Evolutionary conservation across 805 yeast species (phyloP).

Genomic region (Nakazawaea ernobii): DNA sequence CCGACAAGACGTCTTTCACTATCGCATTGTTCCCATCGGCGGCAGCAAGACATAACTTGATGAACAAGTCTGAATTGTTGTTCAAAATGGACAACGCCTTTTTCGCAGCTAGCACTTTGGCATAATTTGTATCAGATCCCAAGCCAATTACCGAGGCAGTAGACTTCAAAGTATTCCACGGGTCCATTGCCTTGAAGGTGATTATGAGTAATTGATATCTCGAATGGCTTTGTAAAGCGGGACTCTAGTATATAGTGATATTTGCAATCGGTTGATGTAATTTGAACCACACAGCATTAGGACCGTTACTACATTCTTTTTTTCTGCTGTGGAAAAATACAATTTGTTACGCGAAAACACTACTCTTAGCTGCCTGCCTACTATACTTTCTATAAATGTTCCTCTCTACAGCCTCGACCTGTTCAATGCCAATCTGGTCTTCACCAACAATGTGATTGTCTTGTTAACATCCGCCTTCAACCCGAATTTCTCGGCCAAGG

Average conservation of each 20-base stretch:
- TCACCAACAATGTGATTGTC: slow-evolving; percentile 40
- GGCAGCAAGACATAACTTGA: slow-evolving; percentile 32
- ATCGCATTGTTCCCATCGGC: slow-evolving; percentile 29
- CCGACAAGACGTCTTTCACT: slow-evolving; percentile 21
- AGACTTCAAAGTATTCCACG: slow-evolving; percentile 23
- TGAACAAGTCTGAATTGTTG: slow-evolving; percentile 23
- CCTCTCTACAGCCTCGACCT: too few relatives aligned
- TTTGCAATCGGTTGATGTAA: too few relatives aligned
- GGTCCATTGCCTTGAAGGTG: too few relatives aligned
- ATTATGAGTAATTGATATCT: too few relatives aligned
- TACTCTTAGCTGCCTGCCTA: too few relatives aligned
- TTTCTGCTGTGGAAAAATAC: too few relatives aligned
- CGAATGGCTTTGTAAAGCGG: too few relatives aligned
- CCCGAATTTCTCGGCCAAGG: slow-evolving; percentile 42
- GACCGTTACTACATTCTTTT: too few relatives aligned
- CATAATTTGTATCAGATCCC: slow-evolving; percentile 22
- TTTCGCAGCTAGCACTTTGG: slow-evolving; percentile 30
- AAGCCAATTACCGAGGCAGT: slow-evolving; percentile 16
- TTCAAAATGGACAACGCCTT: slow-evolving; percentile 25
- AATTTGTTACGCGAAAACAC: too few relatives aligned
- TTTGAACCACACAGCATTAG: too few relatives aligned
- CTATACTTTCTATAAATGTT: too few relatives aligned
- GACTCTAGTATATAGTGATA: too few relatives aligned
- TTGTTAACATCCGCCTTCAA: slow-evolving; percentile 41
- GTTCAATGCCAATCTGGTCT: slow-evolving; percentile 23